Evolutionary conservation across 108 stramenopile species (phyloP).

Genomic region (Cafeteria roenbergensis): DNA sequence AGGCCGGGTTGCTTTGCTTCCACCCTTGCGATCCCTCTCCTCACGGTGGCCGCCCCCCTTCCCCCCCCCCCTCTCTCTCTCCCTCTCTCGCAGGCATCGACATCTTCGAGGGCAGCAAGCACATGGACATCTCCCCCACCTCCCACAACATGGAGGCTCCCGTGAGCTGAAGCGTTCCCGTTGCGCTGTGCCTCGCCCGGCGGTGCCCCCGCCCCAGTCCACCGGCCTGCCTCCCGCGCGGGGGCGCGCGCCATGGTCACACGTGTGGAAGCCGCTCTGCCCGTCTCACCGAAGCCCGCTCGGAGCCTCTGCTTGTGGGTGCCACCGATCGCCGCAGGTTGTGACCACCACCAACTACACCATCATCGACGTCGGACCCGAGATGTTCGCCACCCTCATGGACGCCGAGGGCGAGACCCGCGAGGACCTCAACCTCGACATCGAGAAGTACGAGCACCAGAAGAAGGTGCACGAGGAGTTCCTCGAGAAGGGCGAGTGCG

Average conservation of each 20-base stretch:
- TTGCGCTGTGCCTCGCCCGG: no score
- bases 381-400: slow-evolving; percentile 85
- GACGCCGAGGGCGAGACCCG: slow-evolving; percentile 92
- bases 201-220: no score
- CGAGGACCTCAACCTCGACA: slow-evolving; percentile 85
- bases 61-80: no score
- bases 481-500: slow-evolving; percentile 24
- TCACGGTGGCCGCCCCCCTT: no score
- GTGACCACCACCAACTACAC: slow-evolving; percentile 87
- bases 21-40: no score
- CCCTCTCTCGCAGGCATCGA: no score
- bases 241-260: no score
- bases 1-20: no score
- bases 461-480: slow-evolving; percentile 74
- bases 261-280: slow-evolving; percentile 88
- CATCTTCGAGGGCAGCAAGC: slow-evolving; percentile 99
- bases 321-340: slow-evolving; percentile 74
- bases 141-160: slow-evolving; percentile 26
- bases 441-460: slow-evolving; percentile 50
- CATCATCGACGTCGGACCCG: slow-evolving; percentile 87
- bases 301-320: no score
- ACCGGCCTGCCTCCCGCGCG: slow-evolving; percentile 65
- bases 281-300: no score
- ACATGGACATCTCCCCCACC: slow-evolving; percentile 23
- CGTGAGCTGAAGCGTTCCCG: no score